phyloP scores from a whole-genome alignment of 2,329 filamentous ascomycete species.

The Colletotrichum lupini region DNA sequence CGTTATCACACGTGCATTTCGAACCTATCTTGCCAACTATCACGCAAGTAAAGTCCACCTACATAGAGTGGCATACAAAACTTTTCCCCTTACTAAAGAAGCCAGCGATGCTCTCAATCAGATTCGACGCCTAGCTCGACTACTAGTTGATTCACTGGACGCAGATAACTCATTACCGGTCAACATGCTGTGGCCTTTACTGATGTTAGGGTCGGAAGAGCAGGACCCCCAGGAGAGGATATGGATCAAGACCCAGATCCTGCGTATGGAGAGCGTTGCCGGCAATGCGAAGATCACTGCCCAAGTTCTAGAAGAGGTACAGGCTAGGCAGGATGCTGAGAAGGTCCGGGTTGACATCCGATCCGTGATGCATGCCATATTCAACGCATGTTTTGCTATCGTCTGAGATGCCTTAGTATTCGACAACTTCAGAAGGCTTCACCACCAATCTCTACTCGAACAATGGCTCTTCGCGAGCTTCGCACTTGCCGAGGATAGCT shows the following conservation, averaged over 20 bases:
- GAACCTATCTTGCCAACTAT: slow-evolving; percentile 67
- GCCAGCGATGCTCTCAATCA: slow-evolving; percentile 58
- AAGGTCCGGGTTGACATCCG: slow-evolving; percentile 56
- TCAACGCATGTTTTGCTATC: slow-evolving; percentile 64
- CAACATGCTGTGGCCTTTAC: slow-evolving; percentile 67
- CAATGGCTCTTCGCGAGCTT: no score
- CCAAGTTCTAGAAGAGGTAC: slow-evolving; percentile 58
- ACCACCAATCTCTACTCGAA: no score
- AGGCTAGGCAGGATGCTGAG: slow-evolving; percentile 53
- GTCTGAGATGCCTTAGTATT: slow-evolving; percentile 41
- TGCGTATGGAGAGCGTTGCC: slow-evolving; percentile 57
- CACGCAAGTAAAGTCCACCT: slow-evolving; percentile 66
- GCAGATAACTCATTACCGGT: slow-evolving; percentile 60
- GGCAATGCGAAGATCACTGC: slow-evolving; percentile 57
- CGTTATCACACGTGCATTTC: slow-evolving; percentile 63
- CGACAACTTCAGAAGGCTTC: no score
- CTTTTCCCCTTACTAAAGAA: slow-evolving; percentile 62
- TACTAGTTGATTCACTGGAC: slow-evolving; percentile 55
- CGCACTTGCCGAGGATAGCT: no score
- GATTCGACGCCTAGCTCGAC: slow-evolving; percentile 58
- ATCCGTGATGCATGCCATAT: slow-evolving; percentile 59
- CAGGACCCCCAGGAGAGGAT: slow-evolving; percentile 57
- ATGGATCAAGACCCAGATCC: slow-evolving; percentile 63
- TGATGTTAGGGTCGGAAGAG: slow-evolving; percentile 67
- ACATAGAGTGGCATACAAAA: slow-evolving; percentile 67